Evolutionary conservation across 768 basidiomycete genomes (phyloP).

Genomic region (Serendipita vermifera): DNA sequence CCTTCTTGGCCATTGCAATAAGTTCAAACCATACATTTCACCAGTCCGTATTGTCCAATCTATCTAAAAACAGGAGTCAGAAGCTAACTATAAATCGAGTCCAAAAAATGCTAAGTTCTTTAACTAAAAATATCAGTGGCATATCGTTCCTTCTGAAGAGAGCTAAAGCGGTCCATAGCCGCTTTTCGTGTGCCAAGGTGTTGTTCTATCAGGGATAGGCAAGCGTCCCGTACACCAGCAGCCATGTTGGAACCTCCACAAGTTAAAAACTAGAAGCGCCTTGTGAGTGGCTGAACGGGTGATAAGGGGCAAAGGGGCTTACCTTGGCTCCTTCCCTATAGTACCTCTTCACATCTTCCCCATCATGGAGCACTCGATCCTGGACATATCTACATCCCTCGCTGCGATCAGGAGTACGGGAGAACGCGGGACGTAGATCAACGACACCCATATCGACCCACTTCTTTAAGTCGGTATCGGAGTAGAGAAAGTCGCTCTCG

Average conservation of each 20-base stretch:
- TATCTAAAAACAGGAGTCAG: too few species aligned
- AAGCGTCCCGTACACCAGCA: conserved; percentile 27
- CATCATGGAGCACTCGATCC: conserved; percentile 15
- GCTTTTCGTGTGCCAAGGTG: conserved; percentile 11
- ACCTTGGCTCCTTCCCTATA: not conserved
- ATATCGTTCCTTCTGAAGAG: conserved; percentile 29
- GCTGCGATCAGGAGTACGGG: conserved; percentile 21
- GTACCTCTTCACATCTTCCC: not conserved
- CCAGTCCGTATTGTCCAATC: too few species aligned
- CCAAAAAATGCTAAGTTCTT: too few species aligned
- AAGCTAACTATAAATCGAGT: too few species aligned
- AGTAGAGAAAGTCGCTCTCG: conserved; percentile 33
- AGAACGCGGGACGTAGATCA: conserved; percentile 34
- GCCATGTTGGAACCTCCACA: conserved; percentile 32
- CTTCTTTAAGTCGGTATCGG: conserved; percentile 29
- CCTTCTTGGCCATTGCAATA: too few species aligned
- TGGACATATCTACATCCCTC: conserved; percentile 30
- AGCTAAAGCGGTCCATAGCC: conserved; percentile 22
- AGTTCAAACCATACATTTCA: too few species aligned
- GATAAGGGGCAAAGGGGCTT: not conserved
- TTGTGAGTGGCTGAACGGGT: not conserved
- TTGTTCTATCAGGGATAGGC: conserved; percentile 28
- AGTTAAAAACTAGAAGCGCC: conserved; percentile 29
- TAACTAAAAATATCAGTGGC: conserved; percentile 34
- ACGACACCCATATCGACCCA: conserved; percentile 33